Evolutionary conservation across 2,329 filamentous ascomycete genomes (phyloP).

Genomic region (Knufia fluminis): DNA sequence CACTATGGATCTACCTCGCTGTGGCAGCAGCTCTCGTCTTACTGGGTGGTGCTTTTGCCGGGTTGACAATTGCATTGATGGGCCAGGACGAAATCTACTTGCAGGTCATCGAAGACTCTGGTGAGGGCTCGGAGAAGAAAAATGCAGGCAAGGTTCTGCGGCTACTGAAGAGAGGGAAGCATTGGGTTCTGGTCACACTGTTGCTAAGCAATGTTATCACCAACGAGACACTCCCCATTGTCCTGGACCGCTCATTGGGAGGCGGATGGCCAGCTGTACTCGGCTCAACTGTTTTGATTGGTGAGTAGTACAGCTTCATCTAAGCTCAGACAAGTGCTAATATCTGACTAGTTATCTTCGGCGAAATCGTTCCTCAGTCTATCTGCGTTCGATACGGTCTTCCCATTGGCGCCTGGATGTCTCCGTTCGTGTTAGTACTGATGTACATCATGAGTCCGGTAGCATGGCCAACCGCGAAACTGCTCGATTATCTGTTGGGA

Average conservation of each 20-base stretch:
- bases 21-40: slow-evolving; percentile 74
- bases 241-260: slow-evolving; percentile 85
- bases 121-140: slow-evolving; percentile 72
- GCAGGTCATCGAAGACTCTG: slow-evolving; percentile 82
- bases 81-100: slow-evolving; percentile 90
- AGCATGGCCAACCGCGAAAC: slow-evolving; percentile 89
- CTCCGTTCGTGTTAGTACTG: slow-evolving; percentile 71
- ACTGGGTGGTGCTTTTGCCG: slow-evolving; percentile 85
- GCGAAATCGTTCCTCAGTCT: slow-evolving; percentile 91
- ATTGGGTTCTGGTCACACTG: slow-evolving; percentile 94
- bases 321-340: neutral
- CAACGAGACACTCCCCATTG: slow-evolving; percentile 91
- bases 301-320: slow-evolving; percentile 42
- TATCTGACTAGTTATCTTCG: slow-evolving; percentile 71
- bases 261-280: slow-evolving; percentile 91
- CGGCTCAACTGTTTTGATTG: slow-evolving; percentile 86
- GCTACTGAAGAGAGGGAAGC: slow-evolving; percentile 78
- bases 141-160: slow-evolving; percentile 74
- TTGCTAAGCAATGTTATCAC: slow-evolving; percentile 95
- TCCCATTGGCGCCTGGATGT: slow-evolving; percentile 89
- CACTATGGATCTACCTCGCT: slow-evolving; percentile 71
- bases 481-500: slow-evolving; percentile 85
- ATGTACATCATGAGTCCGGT: slow-evolving; percentile 90
- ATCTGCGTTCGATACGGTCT: slow-evolving; percentile 93
- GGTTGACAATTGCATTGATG: slow-evolving; percentile 64